Evolutionary conservation across 805 yeast genomes (phyloP), one percentile per base, ranked within the genome.

Genomic region (Saccharomycopsis sp.): DNA sequence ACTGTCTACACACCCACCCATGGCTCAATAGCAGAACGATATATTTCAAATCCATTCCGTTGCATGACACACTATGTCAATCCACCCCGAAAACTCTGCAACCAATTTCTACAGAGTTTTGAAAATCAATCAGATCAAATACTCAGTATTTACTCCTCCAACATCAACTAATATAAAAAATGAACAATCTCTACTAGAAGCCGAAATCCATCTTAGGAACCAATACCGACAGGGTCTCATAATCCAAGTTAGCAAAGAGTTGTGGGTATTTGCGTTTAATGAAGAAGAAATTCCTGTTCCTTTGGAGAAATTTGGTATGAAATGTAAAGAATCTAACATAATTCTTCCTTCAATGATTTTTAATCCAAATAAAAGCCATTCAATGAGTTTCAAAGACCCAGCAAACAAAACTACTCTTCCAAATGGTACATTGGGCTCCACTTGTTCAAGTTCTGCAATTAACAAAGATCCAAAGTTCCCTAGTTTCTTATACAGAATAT

Each of bases 181-280:
- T 54, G 35, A 60, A 57, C 68, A 66, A 40, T 53, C 62, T 49
- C 54, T 67, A 5, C 53, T 66, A 25, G 66, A 65, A 37, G 65
- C 64, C 32, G 72, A 67, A 44, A 48, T 66, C 1, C 48, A 53
- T 12, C 39, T 66, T 29, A 46, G 71, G 40, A 57, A 58, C 37
- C 48, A 54, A 10, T 50, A 62, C 34, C 57, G 64, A 5, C 56
- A 55, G 30, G 58, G 55, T 4, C 48, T 67, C 15, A 68, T 63
- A 0, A 60, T 64, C 8, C 51, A 64, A 2, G 55, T 63, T 26
- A 56, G 66, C 6, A 61, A 62, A 42, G 70, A 66, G 31, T 51
- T 67, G 5, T 67, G 70, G 70, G 56, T 66, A 8, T 66, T 66
- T 40, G 60, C 66, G 30, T 47, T 62, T 6, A 59, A 64, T 35